A percentile compares a stretch with the other conserved stretches of the same genome.
Conservation (phyloP, 2,329 filamentous ascomycete species). For the Verticillium klebahnii region DNA sequence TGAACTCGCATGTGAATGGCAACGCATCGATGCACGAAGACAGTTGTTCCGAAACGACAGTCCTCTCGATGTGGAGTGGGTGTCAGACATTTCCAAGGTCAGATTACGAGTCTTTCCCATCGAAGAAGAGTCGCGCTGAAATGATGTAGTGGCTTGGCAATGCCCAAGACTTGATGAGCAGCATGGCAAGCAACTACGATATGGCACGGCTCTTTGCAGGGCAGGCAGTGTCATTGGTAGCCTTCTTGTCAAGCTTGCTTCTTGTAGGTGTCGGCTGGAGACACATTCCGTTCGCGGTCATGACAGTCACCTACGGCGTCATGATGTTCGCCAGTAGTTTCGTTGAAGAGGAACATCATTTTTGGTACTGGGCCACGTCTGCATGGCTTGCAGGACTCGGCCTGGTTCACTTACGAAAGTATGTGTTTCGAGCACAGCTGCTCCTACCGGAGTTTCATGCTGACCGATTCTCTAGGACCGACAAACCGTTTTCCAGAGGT, state of each 20-base stretch:
- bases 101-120: slow-evolving; percentile 3
- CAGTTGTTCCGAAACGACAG: slow-evolving; percentile 13
- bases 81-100: slow-evolving; percentile 39
- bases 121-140: neutral
- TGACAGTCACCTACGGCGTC: slow-evolving; percentile 61
- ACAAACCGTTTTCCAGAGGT: neutral
- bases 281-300: slow-evolving; percentile 40
- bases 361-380: slow-evolving; percentile 90
- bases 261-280: slow-evolving; percentile 6
- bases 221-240: slow-evolving; percentile 27
- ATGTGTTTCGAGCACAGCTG: slow-evolving; percentile 1
- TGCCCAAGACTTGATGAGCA: slow-evolving; percentile 78
- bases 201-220: slow-evolving; percentile 55
- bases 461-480: neutral
- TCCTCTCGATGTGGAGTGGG: slow-evolving; percentile 32
- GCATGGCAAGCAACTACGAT: slow-evolving; percentile 90
- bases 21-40: slow-evolving; percentile 21
- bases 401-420: slow-evolving; percentile 40
- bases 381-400: slow-evolving; percentile 60
- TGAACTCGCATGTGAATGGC: slow-evolving; percentile 68
- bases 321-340: slow-evolving; percentile 99
- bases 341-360: slow-evolving; percentile 97
- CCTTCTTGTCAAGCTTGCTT: slow-evolving; percentile 34
- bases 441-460: neutral
- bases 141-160: slow-evolving; percentile 56